phyloP scores from a whole-genome alignment of 306 rosid species.

The Medicago ruthenica region DNA sequence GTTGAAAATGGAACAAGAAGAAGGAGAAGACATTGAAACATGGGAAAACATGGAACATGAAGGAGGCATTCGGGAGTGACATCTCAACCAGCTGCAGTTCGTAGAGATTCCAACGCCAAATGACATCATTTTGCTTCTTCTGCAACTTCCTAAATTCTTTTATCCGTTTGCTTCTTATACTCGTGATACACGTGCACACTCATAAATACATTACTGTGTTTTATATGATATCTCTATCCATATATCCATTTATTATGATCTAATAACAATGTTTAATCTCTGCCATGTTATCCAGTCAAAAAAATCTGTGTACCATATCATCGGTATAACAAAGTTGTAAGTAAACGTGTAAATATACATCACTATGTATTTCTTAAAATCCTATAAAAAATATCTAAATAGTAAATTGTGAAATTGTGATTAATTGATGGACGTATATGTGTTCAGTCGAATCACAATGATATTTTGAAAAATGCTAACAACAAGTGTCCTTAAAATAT shows the following conservation, averaged over 20 bases:
- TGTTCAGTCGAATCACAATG: no score
- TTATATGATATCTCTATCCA: no score
- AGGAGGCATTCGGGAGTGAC: constrained; percentile 9
- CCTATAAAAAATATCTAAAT: no score
- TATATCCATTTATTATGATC: not conserved
- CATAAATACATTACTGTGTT: not conserved
- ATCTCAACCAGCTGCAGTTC: constrained; percentile 21
- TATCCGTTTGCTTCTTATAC: not conserved
- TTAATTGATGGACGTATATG: no score
- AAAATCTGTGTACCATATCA: no score
- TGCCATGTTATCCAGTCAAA: not conserved
- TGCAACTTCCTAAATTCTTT: not conserved
- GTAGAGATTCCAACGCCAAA: constrained; percentile 49
- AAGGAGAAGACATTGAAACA: constrained; percentile 34
- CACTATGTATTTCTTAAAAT: no score
- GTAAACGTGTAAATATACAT: no score
- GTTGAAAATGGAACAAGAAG: constrained; percentile 21
- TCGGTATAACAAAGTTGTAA: no score
- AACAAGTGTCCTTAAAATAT: no score
- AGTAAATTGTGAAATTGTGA: no score
- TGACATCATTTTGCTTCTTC: constrained; percentile 49
- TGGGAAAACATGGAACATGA: constrained; percentile 36
- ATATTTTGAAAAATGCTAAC: no score
- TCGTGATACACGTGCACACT: not conserved
- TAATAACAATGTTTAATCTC: not conserved